Base-by-base conservation (phyloP, 2,329 filamentous ascomycete genomes). In the Aureobasidium vineae region DNA sequence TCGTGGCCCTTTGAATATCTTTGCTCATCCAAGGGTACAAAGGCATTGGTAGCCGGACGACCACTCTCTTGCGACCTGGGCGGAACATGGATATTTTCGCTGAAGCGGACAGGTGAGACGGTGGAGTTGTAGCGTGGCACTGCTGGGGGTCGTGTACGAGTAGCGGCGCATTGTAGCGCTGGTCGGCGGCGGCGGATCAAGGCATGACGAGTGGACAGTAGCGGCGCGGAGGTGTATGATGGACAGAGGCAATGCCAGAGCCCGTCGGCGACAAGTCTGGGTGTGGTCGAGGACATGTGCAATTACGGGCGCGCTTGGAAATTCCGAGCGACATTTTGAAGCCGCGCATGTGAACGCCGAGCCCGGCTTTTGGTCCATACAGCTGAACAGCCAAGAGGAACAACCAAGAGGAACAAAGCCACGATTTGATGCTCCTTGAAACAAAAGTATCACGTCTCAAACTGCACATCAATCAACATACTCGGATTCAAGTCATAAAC, bases 211-310 rank as follows among this genome's bases (percentile, higher is more conserved):
- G 66, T 45, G 16, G 66, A 26, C 21, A 50, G 16, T 11, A 54
- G 50, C 31, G 68, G 40, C 19, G 26, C 53, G 3, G 26, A 19
- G 19, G 54, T 66, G 66, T 85, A 78, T 10, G 81, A 82, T 15
- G 86, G 86, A 72, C 85, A 88, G 19, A 89, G 77, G 72, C 84
- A 88, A 73, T 84, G 84, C 85, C 86, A 88, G 53, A 90, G 80
- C 68, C 86, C 85, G 74, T 89, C 86, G 72, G 77, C 75, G 71
- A 76, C 71, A 63, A 78, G 72, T 70, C 71, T 75, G 61, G 72
- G 71, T 47, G 72, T 69, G 70, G 70, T 73, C 76, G 61, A 79
- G 77, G 68, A 65, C 70, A 72, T 71, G 50, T 67, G 60, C 60
- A 19, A 45, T 59, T 21, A 15, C 5, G 16, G 13, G 11, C 19